Percentiles rank a stretch among this genome's conserved stretches.
These are phyloP conservation scores for Vitis rotundifolia DNA, from an alignment of 164 flowering plant genomes.

Conservation along the genomic window DNA sequence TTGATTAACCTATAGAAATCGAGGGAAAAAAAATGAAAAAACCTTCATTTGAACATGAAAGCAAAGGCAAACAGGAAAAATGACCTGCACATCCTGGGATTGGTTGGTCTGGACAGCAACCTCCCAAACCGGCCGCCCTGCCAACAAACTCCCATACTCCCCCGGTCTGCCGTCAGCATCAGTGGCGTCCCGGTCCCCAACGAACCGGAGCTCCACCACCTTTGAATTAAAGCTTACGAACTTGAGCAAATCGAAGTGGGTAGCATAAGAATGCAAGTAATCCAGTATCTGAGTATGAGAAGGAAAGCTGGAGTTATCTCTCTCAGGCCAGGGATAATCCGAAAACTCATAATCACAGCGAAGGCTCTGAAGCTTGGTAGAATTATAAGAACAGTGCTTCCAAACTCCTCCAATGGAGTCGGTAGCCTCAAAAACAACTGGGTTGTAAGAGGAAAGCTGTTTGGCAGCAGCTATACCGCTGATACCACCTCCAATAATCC, in stretches of 20 bases:
- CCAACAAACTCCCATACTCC: slow-evolving; percentile 35
- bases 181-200: slow-evolving; percentile 32
- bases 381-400: slow-evolving; percentile 68
- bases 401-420: slow-evolving; percentile 90
- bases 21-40: neutral
- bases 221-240: slow-evolving; percentile 64
- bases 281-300: slow-evolving; percentile 65
- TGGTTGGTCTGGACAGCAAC: slow-evolving; percentile 57
- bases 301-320: slow-evolving; percentile 67
- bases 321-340: slow-evolving; percentile 84
- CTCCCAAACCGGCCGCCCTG: slow-evolving; percentile 81
- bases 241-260: slow-evolving; percentile 64
- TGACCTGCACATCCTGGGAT: slow-evolving; percentile 62
- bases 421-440: slow-evolving; percentile 82
- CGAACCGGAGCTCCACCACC: slow-evolving; percentile 72
- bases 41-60: neutral
- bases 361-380: slow-evolving; percentile 83
- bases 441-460: slow-evolving; percentile 59
- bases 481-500: slow-evolving; percentile 85
- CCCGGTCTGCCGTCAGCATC: slow-evolving; percentile 11
- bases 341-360: slow-evolving; percentile 85
- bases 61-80: neutral
- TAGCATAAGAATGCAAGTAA: slow-evolving; percentile 74
- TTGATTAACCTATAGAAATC: too few relatives aligned
- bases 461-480: slow-evolving; percentile 93